Conservation (phyloP, 257 asterid species). For the Gentiana straminea region DNA sequence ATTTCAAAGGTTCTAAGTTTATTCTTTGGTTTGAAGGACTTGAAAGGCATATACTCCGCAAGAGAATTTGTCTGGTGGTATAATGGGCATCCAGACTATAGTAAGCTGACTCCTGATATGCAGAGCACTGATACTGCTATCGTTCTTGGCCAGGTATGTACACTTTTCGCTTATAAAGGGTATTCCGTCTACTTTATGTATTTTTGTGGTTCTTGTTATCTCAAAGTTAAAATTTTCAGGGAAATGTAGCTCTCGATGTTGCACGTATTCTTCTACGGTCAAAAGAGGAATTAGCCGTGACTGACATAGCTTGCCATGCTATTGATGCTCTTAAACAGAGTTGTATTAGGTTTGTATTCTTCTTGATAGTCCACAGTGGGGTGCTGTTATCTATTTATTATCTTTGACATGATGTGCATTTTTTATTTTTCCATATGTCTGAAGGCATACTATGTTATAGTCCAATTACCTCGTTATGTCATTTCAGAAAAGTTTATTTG, state of each 20-base stretch:
- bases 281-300: slow-evolving; percentile 56
- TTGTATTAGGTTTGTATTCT: slow-evolving; percentile 51
- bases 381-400: too few species aligned
- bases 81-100: slow-evolving; percentile 88
- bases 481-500: slow-evolving; percentile 72
- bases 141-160: slow-evolving; percentile 74
- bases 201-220: slow-evolving; percentile 1
- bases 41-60: slow-evolving; percentile 60
- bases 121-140: slow-evolving; percentile 74
- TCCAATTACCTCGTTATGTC: slow-evolving; percentile 4
- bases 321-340: slow-evolving; percentile 65
- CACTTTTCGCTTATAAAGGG: slow-evolving; percentile 1
- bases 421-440: too few species aligned
- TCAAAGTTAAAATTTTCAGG: slow-evolving; percentile 29
- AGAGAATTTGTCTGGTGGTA: slow-evolving; percentile 99
- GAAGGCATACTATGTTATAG: too few species aligned
- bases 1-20: background rate
- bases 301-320: slow-evolving; percentile 82
- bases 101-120: slow-evolving; percentile 65
- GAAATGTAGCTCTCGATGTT: slow-evolving; percentile 95
- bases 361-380: background rate
- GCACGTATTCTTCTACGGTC: slow-evolving; percentile 90
- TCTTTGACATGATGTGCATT: too few species aligned
- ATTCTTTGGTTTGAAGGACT: slow-evolving; percentile 27
- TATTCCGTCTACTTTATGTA: background rate